Evolutionary conservation across 2,329 filamentous ascomycete genomes (phyloP).

Genomic region (Cladosporium colombiae): DNA sequence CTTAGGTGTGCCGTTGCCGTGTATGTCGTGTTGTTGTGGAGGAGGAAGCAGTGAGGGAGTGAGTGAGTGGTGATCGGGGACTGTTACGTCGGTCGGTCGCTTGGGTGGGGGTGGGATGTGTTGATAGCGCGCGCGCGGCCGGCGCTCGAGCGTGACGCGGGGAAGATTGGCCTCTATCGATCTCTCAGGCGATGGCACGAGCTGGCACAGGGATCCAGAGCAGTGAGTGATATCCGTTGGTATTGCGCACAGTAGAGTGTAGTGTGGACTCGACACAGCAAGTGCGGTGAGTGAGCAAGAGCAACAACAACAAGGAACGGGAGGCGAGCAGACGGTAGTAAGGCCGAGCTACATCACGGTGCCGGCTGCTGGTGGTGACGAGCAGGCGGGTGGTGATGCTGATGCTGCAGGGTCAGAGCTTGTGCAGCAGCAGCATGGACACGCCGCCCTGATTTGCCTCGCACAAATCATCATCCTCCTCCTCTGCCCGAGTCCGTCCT

Average conservation of each 20-base stretch:
- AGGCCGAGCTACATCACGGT: no score
- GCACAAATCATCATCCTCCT: background rate
- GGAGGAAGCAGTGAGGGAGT: background rate
- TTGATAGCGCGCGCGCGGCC: background rate
- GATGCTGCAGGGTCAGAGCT: background rate
- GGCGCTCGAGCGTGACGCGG: slow-evolving; percentile 3
- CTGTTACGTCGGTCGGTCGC: background rate
- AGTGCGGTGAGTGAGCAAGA: background rate
- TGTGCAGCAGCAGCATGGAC: background rate
- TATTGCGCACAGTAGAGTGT: background rate
- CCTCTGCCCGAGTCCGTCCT: no score
- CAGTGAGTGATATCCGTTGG: background rate
- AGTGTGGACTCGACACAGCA: background rate
- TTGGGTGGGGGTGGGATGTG: slow-evolving; percentile 1
- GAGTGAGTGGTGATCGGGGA: background rate
- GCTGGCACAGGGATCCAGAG: background rate
- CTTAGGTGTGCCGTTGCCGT: slow-evolving; percentile 3
- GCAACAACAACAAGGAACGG: background rate
- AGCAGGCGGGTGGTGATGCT: background rate
- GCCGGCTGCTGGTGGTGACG: background rate
- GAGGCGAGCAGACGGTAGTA: background rate
- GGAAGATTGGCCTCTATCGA: background rate
- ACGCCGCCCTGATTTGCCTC: background rate
- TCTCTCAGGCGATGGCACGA: background rate
- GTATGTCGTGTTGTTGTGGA: background rate